phyloP scores from a whole-genome alignment of 1,284 basidiomycete genomes.

The Athelia psychrophila region DNA sequence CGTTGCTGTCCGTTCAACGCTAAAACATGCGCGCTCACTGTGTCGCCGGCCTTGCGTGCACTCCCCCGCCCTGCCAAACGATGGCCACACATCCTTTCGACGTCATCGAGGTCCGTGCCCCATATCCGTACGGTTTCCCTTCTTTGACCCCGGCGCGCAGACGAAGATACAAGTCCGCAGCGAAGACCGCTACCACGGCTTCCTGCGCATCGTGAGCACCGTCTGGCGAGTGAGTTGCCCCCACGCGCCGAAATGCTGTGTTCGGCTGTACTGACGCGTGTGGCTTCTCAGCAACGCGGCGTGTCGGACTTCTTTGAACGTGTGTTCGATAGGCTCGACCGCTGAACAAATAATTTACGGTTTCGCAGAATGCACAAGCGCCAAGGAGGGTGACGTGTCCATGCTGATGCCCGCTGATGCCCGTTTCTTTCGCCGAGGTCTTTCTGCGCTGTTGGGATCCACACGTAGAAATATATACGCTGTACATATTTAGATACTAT shows the following conservation, averaged over 20 bases:
- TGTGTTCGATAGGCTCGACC: not conserved
- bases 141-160: constrained; percentile 31
- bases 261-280: too few species aligned
- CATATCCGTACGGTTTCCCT: not conserved
- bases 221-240: constrained; percentile 67
- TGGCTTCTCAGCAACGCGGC: not conserved
- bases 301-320: not conserved
- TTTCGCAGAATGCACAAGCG: constrained; percentile 37
- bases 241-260: too few species aligned
- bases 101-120: constrained; percentile 70
- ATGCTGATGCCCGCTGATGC: constrained; percentile 61
- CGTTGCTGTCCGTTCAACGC: too few species aligned
- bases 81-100: too few species aligned
- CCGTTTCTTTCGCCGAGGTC: constrained; percentile 59
- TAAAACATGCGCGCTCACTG: too few species aligned
- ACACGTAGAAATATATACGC: too few species aligned
- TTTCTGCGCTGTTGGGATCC: too few species aligned
- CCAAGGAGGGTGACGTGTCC: constrained; percentile 57
- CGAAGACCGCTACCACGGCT: constrained; percentile 68
- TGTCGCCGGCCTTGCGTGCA: constrained; percentile 55
- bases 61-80: constrained; percentile 68
- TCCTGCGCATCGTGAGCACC: constrained; percentile 59
- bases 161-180: constrained; percentile 90
- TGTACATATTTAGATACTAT: too few species aligned
- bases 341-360: constrained; percentile 1